phyloP scores from a whole-genome alignment of 306 rosid genomes.

The Corylus americana region DNA sequence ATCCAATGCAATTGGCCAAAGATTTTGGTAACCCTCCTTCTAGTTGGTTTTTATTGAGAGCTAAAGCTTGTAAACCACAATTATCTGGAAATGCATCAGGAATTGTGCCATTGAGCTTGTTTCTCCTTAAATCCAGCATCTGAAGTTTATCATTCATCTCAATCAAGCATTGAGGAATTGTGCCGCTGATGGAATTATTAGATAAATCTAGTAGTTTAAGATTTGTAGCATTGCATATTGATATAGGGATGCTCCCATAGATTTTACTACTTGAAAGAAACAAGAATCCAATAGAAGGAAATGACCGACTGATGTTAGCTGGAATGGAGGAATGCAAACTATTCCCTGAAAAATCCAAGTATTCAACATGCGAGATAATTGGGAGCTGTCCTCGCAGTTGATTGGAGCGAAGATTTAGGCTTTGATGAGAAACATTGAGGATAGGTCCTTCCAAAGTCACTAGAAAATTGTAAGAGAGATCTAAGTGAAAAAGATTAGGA shows the following conservation, averaged over 20 bases:
- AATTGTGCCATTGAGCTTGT: no score
- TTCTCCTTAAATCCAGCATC: not conserved
- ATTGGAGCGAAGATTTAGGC: constrained; percentile 39
- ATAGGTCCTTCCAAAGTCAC: not conserved
- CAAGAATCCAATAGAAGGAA: accelerated
- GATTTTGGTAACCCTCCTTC: not conserved
- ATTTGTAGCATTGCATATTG: constrained; percentile 32
- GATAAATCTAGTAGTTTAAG: no score
- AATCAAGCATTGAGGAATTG: constrained; percentile 36
- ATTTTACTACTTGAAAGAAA: constrained; percentile 30
- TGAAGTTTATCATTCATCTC: not conserved
- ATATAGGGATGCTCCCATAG: constrained; percentile 1
- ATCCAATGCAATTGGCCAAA: not conserved
- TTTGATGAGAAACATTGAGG: not conserved
- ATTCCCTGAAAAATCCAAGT: constrained; percentile 10
- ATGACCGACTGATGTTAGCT: not conserved
- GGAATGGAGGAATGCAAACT: constrained; percentile 24
- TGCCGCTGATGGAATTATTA: constrained; percentile 18
- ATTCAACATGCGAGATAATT: no score
- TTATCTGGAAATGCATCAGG: no score
- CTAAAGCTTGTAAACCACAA: no score
- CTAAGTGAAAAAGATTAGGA: no score
- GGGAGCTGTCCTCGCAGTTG: not conserved
- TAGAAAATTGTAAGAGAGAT: not conserved
- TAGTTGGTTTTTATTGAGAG: no score